A percentile compares a stretch with the other conserved stretches of the same genome.
phyloP scores from a whole-genome alignment of 148 eudicot genomes.

The Nyssa sinensis region DNA sequence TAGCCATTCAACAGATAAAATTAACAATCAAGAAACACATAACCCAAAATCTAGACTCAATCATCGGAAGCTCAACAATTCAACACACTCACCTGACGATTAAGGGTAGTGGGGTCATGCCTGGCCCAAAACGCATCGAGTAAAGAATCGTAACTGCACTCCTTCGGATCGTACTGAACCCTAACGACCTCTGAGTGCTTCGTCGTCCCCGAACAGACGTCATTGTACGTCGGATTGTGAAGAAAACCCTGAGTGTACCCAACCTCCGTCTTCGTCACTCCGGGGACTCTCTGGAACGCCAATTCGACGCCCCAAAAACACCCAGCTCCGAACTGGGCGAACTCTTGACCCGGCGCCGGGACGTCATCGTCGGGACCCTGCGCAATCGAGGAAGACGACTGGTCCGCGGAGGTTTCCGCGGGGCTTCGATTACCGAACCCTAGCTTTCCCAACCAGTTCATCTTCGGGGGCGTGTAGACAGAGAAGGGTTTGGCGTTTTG shows the following conservation, averaged over 20 bases:
- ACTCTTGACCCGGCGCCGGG: constrained; percentile 37
- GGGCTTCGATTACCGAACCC: constrained; percentile 37
- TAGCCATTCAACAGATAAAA: not conserved
- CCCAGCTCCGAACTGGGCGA: constrained; percentile 48
- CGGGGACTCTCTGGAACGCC: constrained; percentile 45
- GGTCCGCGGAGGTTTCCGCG: constrained; percentile 24
- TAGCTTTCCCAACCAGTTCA: constrained; percentile 34
- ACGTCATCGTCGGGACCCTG: constrained; percentile 35
- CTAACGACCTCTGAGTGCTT: constrained; percentile 36
- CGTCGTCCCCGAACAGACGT: constrained; percentile 33
- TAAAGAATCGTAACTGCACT: constrained; percentile 26
- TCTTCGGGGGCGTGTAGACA: constrained; percentile 11
- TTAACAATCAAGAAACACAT: not conserved
- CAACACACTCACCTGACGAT: constrained; percentile 33
- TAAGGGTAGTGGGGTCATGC: constrained; percentile 37
- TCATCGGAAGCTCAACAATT: no score
- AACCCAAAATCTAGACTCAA: not conserved
- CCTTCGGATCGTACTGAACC: constrained; percentile 33
- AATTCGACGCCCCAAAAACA: constrained; percentile 54
- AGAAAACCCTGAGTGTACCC: constrained; percentile 38
- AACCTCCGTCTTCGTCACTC: constrained; percentile 46
- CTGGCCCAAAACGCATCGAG: constrained; percentile 37
- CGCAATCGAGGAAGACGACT: constrained; percentile 25
- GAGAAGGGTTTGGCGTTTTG: constrained; percentile 10
- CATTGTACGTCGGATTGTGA: constrained; percentile 29